Evolutionary conservation across 2,329 filamentous ascomycete species (phyloP).

Genomic region (Beauveria sp.): DNA sequence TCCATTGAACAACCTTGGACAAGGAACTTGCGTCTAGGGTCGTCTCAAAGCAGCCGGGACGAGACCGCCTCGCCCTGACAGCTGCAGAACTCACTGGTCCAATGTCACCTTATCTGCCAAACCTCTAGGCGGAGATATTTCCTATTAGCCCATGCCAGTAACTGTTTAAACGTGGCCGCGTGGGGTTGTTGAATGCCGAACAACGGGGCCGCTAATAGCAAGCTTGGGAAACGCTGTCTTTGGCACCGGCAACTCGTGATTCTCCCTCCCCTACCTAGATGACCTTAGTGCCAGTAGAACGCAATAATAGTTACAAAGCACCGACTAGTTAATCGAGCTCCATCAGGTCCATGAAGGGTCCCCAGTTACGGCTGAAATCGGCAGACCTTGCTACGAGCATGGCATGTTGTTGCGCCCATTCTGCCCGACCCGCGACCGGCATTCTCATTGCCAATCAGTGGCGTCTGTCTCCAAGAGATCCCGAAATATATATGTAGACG

Average conservation of each 20-base stretch:
- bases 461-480: neutral
- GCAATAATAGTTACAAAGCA: neutral
- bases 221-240: neutral
- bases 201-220: neutral
- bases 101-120: constrained; percentile 4
- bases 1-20: constrained; percentile 9
- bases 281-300: neutral
- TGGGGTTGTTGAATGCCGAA: constrained; percentile 8
- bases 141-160: neutral
- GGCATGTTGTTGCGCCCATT: constrained; percentile 2
- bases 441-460: constrained; percentile 1
- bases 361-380: constrained; percentile 11
- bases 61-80: neutral
- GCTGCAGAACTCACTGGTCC: neutral
- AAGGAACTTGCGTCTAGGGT: neutral
- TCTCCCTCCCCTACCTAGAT: neutral
- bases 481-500: constrained; percentile 9
- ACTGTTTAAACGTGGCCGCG: constrained; percentile 6
- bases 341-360: constrained; percentile 2
- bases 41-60: neutral
- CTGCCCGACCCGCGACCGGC: neutral
- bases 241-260: neutral
- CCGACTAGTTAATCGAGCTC: constrained; percentile 1
- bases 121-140: constrained; percentile 1
- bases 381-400: neutral